Percentiles rank a stretch among this genome's conserved stretches.
These are phyloP conservation scores for Cladosporium phlei DNA, from an alignment of 2,329 filamentous ascomycete genomes.

Conservation along the genomic window DNA sequence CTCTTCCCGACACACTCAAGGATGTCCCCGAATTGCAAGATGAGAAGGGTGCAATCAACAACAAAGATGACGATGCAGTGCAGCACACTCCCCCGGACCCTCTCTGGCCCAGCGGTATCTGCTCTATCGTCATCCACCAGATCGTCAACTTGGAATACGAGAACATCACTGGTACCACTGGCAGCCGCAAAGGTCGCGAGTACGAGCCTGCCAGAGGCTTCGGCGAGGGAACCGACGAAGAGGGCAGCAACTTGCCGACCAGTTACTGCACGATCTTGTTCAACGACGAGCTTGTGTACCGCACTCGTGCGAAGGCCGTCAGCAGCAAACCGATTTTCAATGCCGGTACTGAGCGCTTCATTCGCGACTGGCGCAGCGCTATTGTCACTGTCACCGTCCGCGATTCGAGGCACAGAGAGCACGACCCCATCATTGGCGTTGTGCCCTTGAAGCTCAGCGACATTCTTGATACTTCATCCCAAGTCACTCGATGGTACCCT, in stretches of 20 bases:
- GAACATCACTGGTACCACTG: conserved; percentile 78
- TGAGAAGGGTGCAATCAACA: conserved; percentile 74
- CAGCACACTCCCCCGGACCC: conserved; percentile 88
- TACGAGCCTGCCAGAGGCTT: conserved; percentile 82
- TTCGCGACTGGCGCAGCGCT: conserved; percentile 86
- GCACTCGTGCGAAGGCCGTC: conserved; percentile 89
- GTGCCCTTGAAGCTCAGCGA: conserved; percentile 84
- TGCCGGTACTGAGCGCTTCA: conserved; percentile 85
- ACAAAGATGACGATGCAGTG: conserved; percentile 73
- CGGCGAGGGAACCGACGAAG: conserved; percentile 82
- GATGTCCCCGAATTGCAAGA: conserved; percentile 77
- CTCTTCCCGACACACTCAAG: conserved; percentile 67
- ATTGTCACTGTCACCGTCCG: conserved; percentile 85
- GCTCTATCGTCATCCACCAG: conserved; percentile 83
- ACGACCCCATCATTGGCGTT: conserved; percentile 90
- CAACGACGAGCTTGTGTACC: conserved; percentile 87
- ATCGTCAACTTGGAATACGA: conserved; percentile 92
- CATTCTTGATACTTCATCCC: conserved; percentile 79
- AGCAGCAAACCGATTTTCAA: conserved; percentile 97
- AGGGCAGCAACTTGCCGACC: conserved; percentile 72
- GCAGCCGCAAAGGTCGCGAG: conserved; percentile 76
- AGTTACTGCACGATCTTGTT: conserved; percentile 89
- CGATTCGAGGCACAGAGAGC: conserved; percentile 82
- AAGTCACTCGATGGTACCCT: conserved; percentile 91
- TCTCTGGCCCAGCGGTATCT: conserved; percentile 88